These are phyloP conservation scores for Candida gorgasii DNA, from an alignment of 805 yeast genomes.

Conservation along the genomic window DNA sequence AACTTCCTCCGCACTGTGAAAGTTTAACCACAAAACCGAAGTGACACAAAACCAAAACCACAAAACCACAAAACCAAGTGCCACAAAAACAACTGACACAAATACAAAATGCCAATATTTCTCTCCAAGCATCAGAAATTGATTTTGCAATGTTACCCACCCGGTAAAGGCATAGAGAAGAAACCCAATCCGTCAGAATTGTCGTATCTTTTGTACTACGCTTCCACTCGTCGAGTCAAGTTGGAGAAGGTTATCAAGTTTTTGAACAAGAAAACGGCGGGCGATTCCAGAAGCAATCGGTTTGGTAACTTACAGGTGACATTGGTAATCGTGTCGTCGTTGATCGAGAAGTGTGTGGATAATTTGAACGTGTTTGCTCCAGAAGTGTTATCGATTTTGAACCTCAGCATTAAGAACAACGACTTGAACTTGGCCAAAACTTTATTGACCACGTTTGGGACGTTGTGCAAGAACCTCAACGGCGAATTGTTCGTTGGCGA, in stretches of 20 bases:
- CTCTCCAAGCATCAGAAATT: constrained; percentile 84
- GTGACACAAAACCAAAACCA: not conserved
- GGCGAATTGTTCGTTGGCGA: constrained; percentile 68
- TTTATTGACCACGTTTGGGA: constrained; percentile 48
- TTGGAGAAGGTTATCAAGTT: constrained; percentile 81
- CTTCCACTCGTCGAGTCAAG: constrained; percentile 85
- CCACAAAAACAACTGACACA: not conserved
- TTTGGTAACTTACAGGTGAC: constrained; percentile 86
- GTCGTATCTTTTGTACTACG: constrained; percentile 84
- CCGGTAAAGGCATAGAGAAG: constrained; percentile 83
- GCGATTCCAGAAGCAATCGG: constrained; percentile 61
- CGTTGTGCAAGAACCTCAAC: constrained; percentile 51
- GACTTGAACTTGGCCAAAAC: constrained; percentile 65
- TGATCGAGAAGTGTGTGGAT: constrained; percentile 75
- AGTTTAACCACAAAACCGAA: not conserved
- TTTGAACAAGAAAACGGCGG: constrained; percentile 57
- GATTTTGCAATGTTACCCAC: constrained; percentile 89
- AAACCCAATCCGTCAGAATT: constrained; percentile 91
- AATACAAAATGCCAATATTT: constrained; percentile 9
- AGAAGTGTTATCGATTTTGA: constrained; percentile 62
- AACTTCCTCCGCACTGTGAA: constrained; percentile 5
- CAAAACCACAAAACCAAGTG: not conserved
- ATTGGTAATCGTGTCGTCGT: constrained; percentile 62
- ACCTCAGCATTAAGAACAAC: constrained; percentile 48
- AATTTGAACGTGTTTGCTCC: constrained; percentile 82